Percentiles rank a stretch among this genome's conserved stretches.
Evolutionary conservation across 139 green algal species (phyloP).

Genomic region (Chlamydomonas incerta): DNA sequence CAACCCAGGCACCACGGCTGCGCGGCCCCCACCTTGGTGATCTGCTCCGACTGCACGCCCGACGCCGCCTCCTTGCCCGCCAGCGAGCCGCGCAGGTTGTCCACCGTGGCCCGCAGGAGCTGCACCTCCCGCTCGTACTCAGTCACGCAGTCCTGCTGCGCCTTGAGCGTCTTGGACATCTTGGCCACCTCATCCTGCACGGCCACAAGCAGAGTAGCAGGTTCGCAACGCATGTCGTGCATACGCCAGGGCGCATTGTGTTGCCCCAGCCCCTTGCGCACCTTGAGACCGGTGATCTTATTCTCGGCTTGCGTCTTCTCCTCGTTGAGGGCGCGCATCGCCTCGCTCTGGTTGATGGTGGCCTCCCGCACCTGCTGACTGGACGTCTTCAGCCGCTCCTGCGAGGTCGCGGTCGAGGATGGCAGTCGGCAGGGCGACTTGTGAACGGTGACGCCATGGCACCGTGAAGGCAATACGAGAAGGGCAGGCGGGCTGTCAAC

Average conservation of each 20-base stretch:
- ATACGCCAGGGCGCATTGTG: not conserved
- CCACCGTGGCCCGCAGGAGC: not conserved
- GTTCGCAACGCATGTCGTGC: too few relatives aligned
- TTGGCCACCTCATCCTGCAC: slow-evolving; percentile 5
- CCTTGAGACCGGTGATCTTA: slow-evolving; percentile 52
- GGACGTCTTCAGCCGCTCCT: slow-evolving; percentile 70
- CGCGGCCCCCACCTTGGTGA: slow-evolving; percentile 29
- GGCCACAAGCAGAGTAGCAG: not conserved
- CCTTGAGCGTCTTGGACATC: not conserved
- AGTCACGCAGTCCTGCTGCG: not conserved
- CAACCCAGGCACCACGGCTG: too few relatives aligned
- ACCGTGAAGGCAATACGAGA: too few relatives aligned
- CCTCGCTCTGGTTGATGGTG: slow-evolving; percentile 68
- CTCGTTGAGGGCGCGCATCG: slow-evolving; percentile 62
- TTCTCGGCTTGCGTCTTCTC: slow-evolving; percentile 55
- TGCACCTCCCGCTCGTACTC: slow-evolving; percentile 11
- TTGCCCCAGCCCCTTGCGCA: too few relatives aligned
- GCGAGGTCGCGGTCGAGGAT: too few relatives aligned
- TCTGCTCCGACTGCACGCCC: slow-evolving; percentile 12
- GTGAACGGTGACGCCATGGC: too few relatives aligned
- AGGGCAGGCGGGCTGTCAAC: too few relatives aligned
- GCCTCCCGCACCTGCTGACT: slow-evolving; percentile 69
- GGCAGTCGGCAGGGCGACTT: too few relatives aligned
- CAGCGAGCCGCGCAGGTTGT: slow-evolving; percentile 5
- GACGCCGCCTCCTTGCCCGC: not conserved